Evolutionary conservation across 805 yeast species (phyloP).

Genomic region (Cyberlindnera xishuangbannaensis): DNA sequence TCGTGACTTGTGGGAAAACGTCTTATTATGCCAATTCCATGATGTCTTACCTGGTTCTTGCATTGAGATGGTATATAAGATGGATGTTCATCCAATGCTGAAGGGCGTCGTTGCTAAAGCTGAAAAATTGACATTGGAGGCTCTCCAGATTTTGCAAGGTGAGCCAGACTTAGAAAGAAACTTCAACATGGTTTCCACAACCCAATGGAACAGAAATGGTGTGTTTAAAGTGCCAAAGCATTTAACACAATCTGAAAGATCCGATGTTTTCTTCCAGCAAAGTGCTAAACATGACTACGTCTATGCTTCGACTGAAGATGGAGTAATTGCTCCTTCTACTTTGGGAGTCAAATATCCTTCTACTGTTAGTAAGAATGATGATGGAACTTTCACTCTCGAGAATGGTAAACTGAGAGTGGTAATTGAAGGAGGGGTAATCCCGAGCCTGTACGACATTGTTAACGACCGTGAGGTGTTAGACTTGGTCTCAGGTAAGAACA

Average conservation of each 20-base stretch:
- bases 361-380: slow-evolving; percentile 35
- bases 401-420: slow-evolving; percentile 56
- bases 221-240: slow-evolving; percentile 34
- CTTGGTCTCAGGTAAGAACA: slow-evolving; percentile 35
- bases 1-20: slow-evolving; percentile 78
- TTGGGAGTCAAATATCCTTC: slow-evolving; percentile 40
- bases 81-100: slow-evolving; percentile 81
- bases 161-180: slow-evolving; percentile 19
- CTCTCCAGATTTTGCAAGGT: slow-evolving; percentile 21
- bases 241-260: slow-evolving; percentile 1
- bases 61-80: slow-evolving; percentile 86
- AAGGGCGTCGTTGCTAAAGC: slow-evolving; percentile 48
- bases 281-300: slow-evolving; percentile 21
- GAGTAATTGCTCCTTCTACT: slow-evolving; percentile 11
- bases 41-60: slow-evolving; percentile 98
- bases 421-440: slow-evolving; percentile 49
- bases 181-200: slow-evolving; percentile 39
- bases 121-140: slow-evolving; percentile 42
- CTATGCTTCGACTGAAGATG: slow-evolving; percentile 5
- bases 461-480: slow-evolving; percentile 65
- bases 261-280: slow-evolving; percentile 10
- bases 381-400: slow-evolving; percentile 42
- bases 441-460: slow-evolving; percentile 55
- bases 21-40: slow-evolving; percentile 89
- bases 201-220: slow-evolving; percentile 54